These are phyloP conservation scores for Magnusiomyces ingens DNA, from an alignment of 1,139 yeast species.

Conservation along the genomic window DNA sequence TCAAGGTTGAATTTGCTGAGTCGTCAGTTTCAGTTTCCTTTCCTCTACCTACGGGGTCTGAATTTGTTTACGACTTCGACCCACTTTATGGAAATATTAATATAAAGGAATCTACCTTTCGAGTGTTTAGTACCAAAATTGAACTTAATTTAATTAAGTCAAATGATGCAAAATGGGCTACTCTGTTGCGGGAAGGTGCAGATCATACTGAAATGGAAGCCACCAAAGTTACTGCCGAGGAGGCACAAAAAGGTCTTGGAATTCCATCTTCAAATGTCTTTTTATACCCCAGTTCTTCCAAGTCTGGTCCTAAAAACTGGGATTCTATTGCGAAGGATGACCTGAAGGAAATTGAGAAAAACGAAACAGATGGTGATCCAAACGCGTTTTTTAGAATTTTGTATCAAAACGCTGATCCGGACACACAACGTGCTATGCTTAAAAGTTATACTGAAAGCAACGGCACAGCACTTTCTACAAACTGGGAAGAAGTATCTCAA, in stretches of 20 bases:
- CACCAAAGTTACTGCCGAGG: constrained; percentile 10
- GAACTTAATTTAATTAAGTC: constrained; percentile 49
- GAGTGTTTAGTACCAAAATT: constrained; percentile 64
- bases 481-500: constrained; percentile 83
- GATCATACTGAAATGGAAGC: constrained; percentile 15
- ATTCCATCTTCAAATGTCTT: constrained; percentile 1
- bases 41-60: constrained; percentile 19
- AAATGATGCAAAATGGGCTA: constrained; percentile 35
- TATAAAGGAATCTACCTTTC: constrained; percentile 40
- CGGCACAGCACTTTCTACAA: constrained; percentile 89
- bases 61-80: constrained; percentile 32
- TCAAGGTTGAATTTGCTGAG: constrained; percentile 36
- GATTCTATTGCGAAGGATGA: constrained; percentile 48
- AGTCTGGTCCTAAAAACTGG: constrained; percentile 58
- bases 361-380: constrained; percentile 42
- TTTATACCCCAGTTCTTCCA: constrained; percentile 59
- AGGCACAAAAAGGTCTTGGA: constrained; percentile 13
- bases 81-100: constrained; percentile 48
- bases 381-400: constrained; percentile 69
- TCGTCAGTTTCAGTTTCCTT: constrained; percentile 28
- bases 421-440: constrained; percentile 92
- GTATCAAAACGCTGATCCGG: constrained; percentile 78
- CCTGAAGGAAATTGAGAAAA: constrained; percentile 42
- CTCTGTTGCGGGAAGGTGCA: constrained; percentile 26
- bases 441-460: constrained; percentile 89